Conservation (phyloP, 179 eudicot species). For the Silene noctiflora region DNA sequence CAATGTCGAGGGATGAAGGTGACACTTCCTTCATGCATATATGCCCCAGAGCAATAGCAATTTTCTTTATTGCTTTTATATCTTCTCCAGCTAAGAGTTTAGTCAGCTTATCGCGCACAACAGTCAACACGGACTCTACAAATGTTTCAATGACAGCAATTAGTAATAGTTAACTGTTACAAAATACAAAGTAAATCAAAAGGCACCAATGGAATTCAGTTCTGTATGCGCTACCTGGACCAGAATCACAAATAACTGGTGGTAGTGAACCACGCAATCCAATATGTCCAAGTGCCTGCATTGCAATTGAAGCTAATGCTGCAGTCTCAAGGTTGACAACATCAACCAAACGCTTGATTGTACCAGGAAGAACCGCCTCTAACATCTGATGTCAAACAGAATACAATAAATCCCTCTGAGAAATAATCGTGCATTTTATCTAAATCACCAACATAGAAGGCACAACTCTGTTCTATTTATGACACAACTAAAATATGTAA, state of each 20-base stretch:
- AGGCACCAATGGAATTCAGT: background rate
- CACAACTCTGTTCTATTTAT: slow-evolving; percentile 2
- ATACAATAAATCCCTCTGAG: slow-evolving; percentile 6
- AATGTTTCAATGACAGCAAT: slow-evolving; percentile 9
- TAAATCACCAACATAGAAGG: slow-evolving; percentile 3
- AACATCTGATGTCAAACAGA: slow-evolving; percentile 42
- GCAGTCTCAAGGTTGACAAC: slow-evolving; percentile 65
- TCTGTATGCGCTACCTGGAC: slow-evolving; percentile 47
- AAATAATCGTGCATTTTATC: slow-evolving; percentile 1
- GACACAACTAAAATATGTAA: background rate
- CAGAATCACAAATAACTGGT: slow-evolving; percentile 41
- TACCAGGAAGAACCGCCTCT: slow-evolving; percentile 49
- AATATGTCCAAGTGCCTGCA: slow-evolving; percentile 90
- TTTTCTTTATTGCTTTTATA: slow-evolving; percentile 75
- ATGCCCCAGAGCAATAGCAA: slow-evolving; percentile 79
- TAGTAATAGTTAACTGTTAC: slow-evolving; percentile 1
- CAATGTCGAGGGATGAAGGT: slow-evolving; percentile 48
- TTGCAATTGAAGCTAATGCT: slow-evolving; percentile 79
- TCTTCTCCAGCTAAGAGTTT: slow-evolving; percentile 80
- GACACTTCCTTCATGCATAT: slow-evolving; percentile 70
- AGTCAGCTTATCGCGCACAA: slow-evolving; percentile 59
- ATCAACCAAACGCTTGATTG: slow-evolving; percentile 63
- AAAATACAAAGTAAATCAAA: slow-evolving; percentile 8
- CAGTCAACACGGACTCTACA: slow-evolving; percentile 60
- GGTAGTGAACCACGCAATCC: slow-evolving; percentile 69